Percentiles rank a stretch among this genome's conserved stretches.
Conservation (phyloP, 768 basidiomycete species). For the Ramaria rubella region DNA sequence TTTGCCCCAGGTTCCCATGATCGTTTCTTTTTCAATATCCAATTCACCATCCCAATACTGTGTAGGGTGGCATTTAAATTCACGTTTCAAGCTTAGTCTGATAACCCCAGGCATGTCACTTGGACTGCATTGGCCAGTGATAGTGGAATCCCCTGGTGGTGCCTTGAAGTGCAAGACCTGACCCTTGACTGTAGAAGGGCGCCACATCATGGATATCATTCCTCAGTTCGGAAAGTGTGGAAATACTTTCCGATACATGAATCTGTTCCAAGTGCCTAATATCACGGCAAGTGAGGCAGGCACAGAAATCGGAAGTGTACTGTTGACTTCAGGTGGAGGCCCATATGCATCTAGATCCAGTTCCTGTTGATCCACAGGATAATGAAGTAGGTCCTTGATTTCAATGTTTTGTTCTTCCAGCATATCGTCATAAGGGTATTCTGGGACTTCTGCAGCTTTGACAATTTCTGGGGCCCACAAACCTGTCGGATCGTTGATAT, state of each 20-base stretch:
- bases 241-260: conserved; percentile 6
- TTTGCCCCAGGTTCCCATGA: conserved; percentile 24
- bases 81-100: conserved; percentile 10
- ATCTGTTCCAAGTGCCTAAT: conserved; percentile 22
- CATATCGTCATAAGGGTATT: conserved; percentile 19
- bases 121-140: conserved; percentile 15
- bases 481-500: neutral
- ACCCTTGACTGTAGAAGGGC: conserved; percentile 8
- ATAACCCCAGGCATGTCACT: conserved; percentile 14
- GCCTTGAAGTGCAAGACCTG: conserved; percentile 13
- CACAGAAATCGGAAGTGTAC: neutral
- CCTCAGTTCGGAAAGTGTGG: neutral
- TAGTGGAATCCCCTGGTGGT: conserved; percentile 13
- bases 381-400: conserved; percentile 17
- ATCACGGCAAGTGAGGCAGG: conserved; percentile 6
- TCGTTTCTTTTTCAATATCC: conserved; percentile 15
- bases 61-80: conserved; percentile 19
- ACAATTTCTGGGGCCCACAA: neutral
- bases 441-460: neutral
- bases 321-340: neutral
- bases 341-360: conserved; percentile 19
- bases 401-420: conserved; percentile 17
- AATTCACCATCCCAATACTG: conserved; percentile 18
- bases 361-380: conserved; percentile 16
- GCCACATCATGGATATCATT: conserved; percentile 12